These are phyloP conservation scores for Tubosaeta brunneosetosa DNA, from an alignment of 768 basidiomycete genomes.

Conservation along the genomic window DNA sequence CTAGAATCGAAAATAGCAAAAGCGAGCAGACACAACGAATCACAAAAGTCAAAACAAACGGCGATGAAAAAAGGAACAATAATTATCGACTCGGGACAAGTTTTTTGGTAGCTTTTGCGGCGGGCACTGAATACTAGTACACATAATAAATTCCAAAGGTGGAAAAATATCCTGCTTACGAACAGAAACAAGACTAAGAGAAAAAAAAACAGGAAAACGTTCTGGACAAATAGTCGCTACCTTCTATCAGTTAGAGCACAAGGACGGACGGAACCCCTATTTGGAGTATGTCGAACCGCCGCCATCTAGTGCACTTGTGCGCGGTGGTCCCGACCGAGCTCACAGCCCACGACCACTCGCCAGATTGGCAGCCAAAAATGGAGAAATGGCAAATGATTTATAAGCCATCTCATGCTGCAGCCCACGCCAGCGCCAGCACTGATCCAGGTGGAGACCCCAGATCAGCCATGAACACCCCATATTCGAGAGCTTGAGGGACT, in stretches of 20 bases:
- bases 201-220: neutral
- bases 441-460: neutral
- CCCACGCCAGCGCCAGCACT: neutral
- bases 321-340: neutral
- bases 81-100: neutral
- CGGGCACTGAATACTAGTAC: neutral
- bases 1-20: neutral
- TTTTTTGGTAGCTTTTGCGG: neutral
- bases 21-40: neutral
- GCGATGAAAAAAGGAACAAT: neutral
- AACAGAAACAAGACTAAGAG: neutral
- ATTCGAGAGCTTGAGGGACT: constrained; percentile 16
- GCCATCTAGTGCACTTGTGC: neutral
- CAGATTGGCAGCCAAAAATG: neutral
- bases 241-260: neutral
- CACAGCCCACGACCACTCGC: neutral
- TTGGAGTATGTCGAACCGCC: neutral
- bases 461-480: constrained; percentile 26
- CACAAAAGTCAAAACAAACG: neutral
- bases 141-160: constrained; percentile 6
- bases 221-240: neutral
- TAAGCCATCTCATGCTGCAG: constrained; percentile 1
- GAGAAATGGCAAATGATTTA: constrained; percentile 8
- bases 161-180: neutral
- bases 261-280: neutral